Base-by-base conservation (phyloP, 2,329 filamentous ascomycete species). In the Alternaria metachromatica region DNA sequence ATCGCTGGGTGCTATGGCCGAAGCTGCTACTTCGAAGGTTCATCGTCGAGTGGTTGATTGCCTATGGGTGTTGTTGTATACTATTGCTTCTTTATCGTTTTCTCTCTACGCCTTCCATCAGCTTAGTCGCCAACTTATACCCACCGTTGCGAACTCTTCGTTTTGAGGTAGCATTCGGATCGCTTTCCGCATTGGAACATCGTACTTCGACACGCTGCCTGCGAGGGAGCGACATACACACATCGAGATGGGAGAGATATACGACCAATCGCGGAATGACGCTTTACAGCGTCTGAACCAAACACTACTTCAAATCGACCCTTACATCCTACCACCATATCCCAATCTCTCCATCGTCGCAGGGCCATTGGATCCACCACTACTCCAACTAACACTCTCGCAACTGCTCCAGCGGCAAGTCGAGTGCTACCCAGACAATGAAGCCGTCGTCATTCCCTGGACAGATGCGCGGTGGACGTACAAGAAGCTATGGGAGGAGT, bases 391-490 rank as follows among this genome's bases (percentile, higher is more conserved):
- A 54, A 93, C 90, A 0, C 84, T 94, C 8, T 89, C 90, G 6
- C 89, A 92, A 75, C 84, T 94, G 1, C 84, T 94, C 43, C 89
- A 91, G 63, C 84, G 92, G 13, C 92, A 94, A 80, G 89, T 87
- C 48, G 84, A 88, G 54, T 85, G 88, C 51, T 88, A 91, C 77
- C 87, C 88, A 23, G 83, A 86, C 55, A 84, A 87, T 58, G 91
- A 94, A 76, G 91, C 88, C 64, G 80, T 94, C 45, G 85, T 94
- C 23, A 90, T 92, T 55, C 90, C 91, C 0, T 94, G 91, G 91
- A 93, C 91, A 0, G 89, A 88, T 1, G 87, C 90, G 5, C 84
- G 92, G 72, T 94, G 91, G 91, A 88, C 87, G 55, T 90, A 91
- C 11, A 71, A 78, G 54, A 72, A 76, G 28, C 67, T 83, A 56